Percentiles rank a stretch among this genome's conserved stretches.
These are phyloP conservation scores for Pythium rhizo-oryzae DNA, from an alignment of 352 stramenopile genomes.

Conservation along the genomic window DNA sequence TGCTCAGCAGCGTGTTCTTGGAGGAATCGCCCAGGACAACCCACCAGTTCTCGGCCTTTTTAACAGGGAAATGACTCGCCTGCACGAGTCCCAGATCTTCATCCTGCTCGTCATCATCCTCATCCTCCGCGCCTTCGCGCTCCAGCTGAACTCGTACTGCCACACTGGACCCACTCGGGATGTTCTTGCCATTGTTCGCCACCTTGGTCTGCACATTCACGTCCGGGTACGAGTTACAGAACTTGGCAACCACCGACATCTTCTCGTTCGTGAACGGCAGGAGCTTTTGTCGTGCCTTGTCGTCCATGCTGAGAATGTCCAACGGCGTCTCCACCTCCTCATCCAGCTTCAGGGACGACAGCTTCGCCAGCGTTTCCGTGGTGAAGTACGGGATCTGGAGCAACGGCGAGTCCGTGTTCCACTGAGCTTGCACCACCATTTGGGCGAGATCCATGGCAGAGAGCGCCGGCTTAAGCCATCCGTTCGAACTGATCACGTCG, in stretches of 20 bases:
- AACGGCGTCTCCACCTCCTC: conserved; percentile 80
- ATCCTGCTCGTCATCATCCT: conserved; percentile 53
- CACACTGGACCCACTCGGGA: conserved; percentile 91
- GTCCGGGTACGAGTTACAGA: conserved; percentile 99
- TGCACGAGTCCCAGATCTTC: conserved; percentile 72
- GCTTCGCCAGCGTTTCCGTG: conserved; percentile 77
- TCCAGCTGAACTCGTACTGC: conserved; percentile 89
- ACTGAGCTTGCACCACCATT: conserved; percentile 99
- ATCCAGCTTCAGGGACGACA: conserved; percentile 63
- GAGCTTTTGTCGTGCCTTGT: conserved; percentile 90
- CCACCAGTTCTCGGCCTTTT: conserved; percentile 99
- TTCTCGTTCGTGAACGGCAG: conserved; percentile 88
- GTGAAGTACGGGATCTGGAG: conserved; percentile 98
- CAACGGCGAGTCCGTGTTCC: conserved; percentile 97
- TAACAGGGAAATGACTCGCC: conserved; percentile 68
- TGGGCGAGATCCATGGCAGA: conserved; percentile 99
- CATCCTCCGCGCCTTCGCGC: conserved; percentile 89
- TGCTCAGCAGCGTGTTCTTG: conserved; percentile 95
- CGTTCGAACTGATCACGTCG: conserved; percentile 99
- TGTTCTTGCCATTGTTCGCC: conserved; percentile 87
- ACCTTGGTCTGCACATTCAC: conserved; percentile 96
- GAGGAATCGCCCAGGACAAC: conserved; percentile 96
- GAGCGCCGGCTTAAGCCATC: conserved; percentile 98
- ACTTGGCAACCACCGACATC: conserved; percentile 98
- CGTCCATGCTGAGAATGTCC: conserved; percentile 93